These are phyloP conservation scores for Iberis pinnata DNA, from an alignment of 345 rosid genomes.

Conservation along the genomic window DNA sequence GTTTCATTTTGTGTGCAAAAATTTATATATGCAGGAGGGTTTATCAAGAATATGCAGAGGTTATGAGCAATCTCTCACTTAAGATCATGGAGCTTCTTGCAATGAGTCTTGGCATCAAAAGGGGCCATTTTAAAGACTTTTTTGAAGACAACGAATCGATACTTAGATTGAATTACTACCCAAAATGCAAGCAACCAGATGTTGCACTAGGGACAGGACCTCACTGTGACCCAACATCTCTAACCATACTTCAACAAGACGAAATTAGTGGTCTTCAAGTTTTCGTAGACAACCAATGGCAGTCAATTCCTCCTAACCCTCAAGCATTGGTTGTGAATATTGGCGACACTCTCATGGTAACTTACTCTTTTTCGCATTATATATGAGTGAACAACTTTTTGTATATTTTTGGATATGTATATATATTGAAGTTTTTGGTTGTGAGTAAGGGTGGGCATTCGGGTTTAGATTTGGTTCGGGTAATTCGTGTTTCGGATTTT, in stretches of 20 bases:
- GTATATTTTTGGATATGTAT: too few relatives aligned
- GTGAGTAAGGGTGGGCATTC: too few relatives aligned
- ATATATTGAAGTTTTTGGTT: too few relatives aligned
- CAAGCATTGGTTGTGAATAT: conserved; percentile 62
- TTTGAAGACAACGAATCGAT: conserved; percentile 54
- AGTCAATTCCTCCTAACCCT: conserved; percentile 46
- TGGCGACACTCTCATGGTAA: conserved; percentile 77
- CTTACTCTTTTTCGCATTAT: too few relatives aligned
- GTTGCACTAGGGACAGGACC: conserved; percentile 86
- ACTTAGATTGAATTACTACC: conserved; percentile 60
- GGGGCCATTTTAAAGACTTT: conserved; percentile 24
- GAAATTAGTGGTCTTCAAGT: conserved; percentile 77
- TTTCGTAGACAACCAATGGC: conserved; percentile 53
- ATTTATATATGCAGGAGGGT: conserved; percentile 19
- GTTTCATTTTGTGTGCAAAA: too few relatives aligned
- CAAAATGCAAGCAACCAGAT: conserved; percentile 48
- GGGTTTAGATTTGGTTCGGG: too few relatives aligned
- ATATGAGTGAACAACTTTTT: too few relatives aligned
- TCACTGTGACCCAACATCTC: conserved; percentile 71
- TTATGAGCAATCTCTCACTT: conserved; percentile 28
- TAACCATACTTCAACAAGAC: conserved; percentile 84
- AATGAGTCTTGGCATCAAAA: conserved; percentile 29
- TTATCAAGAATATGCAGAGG: conserved; percentile 31
- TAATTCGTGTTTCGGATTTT: too few relatives aligned
- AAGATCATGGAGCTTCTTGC: conserved; percentile 32